phyloP scores from a whole-genome alignment of 257 asterid genomes.

The Rhazya stricta region DNA sequence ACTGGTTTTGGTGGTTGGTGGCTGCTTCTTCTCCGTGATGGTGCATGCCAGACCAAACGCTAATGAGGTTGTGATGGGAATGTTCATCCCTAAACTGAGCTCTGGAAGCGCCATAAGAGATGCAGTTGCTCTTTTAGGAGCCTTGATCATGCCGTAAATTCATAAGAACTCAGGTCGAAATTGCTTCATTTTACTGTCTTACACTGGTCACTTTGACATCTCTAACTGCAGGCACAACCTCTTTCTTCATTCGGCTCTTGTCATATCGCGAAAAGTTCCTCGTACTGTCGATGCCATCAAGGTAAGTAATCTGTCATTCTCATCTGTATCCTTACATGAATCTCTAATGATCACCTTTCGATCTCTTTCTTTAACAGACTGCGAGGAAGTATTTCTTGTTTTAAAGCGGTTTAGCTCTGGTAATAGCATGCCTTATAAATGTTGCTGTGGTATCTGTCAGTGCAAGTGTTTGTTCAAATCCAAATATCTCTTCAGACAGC shows the following conservation, averaged over 20 bases:
- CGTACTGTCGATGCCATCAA: conserved; percentile 60
- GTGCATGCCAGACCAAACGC: conserved; percentile 62
- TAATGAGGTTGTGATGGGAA: conserved; percentile 55
- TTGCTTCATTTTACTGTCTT: neutral
- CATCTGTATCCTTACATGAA: neutral
- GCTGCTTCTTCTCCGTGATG: conserved; percentile 72
- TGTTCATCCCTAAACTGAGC: conserved; percentile 71
- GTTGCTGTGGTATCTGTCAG: conserved; percentile 78
- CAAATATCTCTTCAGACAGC: conserved; percentile 40
- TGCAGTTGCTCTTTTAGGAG: conserved; percentile 87
- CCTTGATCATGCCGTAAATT: conserved; percentile 93
- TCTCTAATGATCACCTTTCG: neutral
- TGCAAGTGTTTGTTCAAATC: conserved; percentile 75
- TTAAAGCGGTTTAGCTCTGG: conserved; percentile 78
- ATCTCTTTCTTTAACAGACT: neutral
- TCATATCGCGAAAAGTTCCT: conserved; percentile 83
- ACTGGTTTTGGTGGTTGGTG: conserved; percentile 62
- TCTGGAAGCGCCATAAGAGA: conserved; percentile 72
- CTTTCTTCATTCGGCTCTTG: conserved; percentile 92
- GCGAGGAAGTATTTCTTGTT: conserved; percentile 18
- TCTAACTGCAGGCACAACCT: conserved; percentile 69
- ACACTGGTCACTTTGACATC: neutral
- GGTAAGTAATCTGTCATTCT: conserved; percentile 27
- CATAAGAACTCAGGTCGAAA: neutral
- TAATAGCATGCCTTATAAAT: conserved; percentile 72